Conservation (phyloP, 768 basidiomycete genomes). For the Pulveroboletus ravenelii region DNA sequence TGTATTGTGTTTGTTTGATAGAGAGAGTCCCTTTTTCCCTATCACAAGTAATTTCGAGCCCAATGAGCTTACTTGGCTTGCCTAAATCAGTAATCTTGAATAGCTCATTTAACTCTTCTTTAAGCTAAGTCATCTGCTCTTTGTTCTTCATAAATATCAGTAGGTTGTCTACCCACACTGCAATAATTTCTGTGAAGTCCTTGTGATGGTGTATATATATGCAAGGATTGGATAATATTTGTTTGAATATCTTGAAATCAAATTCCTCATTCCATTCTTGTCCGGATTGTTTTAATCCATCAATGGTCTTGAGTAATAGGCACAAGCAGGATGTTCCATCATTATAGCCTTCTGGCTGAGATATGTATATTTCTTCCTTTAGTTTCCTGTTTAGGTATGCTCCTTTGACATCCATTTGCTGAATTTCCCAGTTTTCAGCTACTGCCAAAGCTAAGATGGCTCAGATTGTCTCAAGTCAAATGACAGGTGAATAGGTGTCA, state of each 20-base stretch:
- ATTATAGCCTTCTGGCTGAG: too few species aligned
- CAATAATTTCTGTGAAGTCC: background rate
- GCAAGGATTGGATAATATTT: background rate
- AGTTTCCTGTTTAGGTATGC: too few species aligned
- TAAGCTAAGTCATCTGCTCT: background rate
- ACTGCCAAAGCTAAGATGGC: too few species aligned
- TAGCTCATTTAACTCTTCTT: background rate
- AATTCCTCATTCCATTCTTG: conserved; percentile 22
- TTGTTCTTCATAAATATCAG: background rate
- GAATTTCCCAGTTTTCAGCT: too few species aligned
- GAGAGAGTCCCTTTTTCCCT: background rate
- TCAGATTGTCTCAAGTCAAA: too few species aligned
- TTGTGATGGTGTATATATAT: background rate
- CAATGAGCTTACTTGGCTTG: background rate
- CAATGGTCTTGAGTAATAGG: too few species aligned
- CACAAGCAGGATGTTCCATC: too few species aligned
- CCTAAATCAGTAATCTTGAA: background rate
- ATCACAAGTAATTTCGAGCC: background rate
- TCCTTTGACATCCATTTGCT: too few species aligned
- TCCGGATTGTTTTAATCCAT: too few species aligned
- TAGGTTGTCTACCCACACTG: background rate
- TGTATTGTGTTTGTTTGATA: conserved; percentile 5
- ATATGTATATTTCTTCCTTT: too few species aligned
- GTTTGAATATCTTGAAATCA: background rate
- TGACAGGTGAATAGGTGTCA: too few species aligned